Conservation (phyloP, 75 land plant species). For the Ceratopteris richardii region DNA sequence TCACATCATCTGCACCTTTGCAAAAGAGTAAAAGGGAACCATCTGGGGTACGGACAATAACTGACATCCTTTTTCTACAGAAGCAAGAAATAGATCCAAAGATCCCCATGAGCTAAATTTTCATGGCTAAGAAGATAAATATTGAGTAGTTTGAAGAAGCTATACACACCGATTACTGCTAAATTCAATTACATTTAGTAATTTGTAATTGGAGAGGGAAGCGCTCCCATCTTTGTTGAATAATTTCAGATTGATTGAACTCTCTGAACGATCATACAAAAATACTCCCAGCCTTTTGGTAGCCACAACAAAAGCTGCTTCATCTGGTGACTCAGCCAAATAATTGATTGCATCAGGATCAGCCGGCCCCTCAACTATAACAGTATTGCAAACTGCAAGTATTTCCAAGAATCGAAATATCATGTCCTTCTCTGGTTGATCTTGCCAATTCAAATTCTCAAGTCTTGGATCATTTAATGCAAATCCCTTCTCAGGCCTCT, state of each 20-base stretch:
- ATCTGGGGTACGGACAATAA: slow-evolving; percentile 36
- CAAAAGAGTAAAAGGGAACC: slow-evolving; percentile 33
- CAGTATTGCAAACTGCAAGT: slow-evolving; percentile 38
- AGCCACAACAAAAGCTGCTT: slow-evolving; percentile 37
- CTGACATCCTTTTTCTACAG: slow-evolving; percentile 44
- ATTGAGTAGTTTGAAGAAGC: no score
- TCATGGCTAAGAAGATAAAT: no score
- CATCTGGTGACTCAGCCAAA: slow-evolving; percentile 45
- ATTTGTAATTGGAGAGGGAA: slow-evolving; percentile 14
- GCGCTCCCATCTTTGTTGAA: slow-evolving; percentile 1
- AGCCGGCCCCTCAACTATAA: slow-evolving; percentile 21
- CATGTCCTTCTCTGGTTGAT: slow-evolving; percentile 1
- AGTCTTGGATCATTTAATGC: slow-evolving; percentile 22
- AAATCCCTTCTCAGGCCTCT: slow-evolving; percentile 21
- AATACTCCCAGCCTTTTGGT: slow-evolving; percentile 34
- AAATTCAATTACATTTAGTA: slow-evolving; percentile 30
- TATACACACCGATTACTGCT: slow-evolving; percentile 19
- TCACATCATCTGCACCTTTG: slow-evolving; percentile 45
- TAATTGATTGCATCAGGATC: slow-evolving; percentile 15
- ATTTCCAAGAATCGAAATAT: slow-evolving; percentile 22
- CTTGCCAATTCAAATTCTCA: slow-evolving; percentile 20
- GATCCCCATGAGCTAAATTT: no score
- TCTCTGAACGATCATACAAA: slow-evolving; percentile 28
- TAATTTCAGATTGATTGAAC: slow-evolving; percentile 16
- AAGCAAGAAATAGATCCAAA: not conserved